These are phyloP conservation scores for Aspergillus avenaceus DNA, from an alignment of 495 filamentous ascomycete species.

Conservation along the genomic window DNA sequence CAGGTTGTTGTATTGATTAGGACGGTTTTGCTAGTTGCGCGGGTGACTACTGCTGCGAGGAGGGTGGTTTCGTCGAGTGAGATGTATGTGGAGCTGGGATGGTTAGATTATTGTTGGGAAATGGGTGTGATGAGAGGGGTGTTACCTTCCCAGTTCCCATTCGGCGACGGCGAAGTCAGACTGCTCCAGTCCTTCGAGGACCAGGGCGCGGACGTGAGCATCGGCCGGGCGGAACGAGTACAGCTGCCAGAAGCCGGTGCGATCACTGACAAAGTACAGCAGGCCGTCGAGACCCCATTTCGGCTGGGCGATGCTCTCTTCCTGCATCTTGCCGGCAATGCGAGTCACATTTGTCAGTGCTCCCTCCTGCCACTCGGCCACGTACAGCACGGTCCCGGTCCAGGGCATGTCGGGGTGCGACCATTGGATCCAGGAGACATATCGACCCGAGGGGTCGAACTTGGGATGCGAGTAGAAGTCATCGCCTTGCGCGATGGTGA, in stretches of 20 bases:
- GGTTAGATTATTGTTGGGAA: neutral
- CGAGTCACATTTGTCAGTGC: constrained; percentile 12
- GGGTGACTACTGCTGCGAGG: constrained; percentile 25
- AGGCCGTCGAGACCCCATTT: constrained; percentile 40
- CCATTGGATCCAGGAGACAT: constrained; percentile 48
- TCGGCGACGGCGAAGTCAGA: constrained; percentile 36
- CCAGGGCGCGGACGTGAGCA: neutral
- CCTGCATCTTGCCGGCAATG: constrained; percentile 26
- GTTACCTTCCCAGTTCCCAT: constrained; percentile 36
- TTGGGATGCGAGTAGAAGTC: constrained; percentile 49
- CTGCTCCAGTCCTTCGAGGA: constrained; percentile 30
- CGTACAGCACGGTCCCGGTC: constrained; percentile 36
- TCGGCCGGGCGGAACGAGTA: constrained; percentile 20
- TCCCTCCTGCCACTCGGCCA: constrained; percentile 32
- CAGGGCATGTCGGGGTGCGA: constrained; percentile 49
- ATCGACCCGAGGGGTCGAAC: constrained; percentile 39
- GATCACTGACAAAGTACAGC: constrained; percentile 40
- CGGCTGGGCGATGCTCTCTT: constrained; percentile 39
- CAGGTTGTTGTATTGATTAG: constrained; percentile 15
- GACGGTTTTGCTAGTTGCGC: constrained; percentile 20
- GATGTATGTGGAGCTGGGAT: constrained; percentile 28
- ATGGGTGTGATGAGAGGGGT: neutral
- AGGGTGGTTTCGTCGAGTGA: constrained; percentile 33
- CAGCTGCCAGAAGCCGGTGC: constrained; percentile 40
- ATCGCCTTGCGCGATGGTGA: constrained; percentile 26